These are phyloP conservation scores for Chrysanthemum seticuspe DNA, from an alignment of 129 eudicot genomes.

Conservation along the genomic window DNA sequence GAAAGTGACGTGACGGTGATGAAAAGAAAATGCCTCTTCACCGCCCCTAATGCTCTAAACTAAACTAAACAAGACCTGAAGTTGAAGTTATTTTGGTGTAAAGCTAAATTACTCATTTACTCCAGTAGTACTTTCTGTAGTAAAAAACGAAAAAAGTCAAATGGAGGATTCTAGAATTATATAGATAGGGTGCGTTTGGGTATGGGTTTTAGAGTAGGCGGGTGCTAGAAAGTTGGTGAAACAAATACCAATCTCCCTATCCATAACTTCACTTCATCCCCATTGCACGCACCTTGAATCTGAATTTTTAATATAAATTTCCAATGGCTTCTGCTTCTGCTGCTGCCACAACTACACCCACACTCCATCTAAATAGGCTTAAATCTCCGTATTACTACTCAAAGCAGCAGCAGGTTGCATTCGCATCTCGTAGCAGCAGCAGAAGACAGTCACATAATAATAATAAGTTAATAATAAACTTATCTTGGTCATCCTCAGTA, in stretches of 20 bases:
- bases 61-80: no score
- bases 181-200: no score
- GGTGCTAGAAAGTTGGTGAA: no score
- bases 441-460: neutral
- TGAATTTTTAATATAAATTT: neutral
- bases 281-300: neutral
- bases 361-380: constrained; percentile 12
- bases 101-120: no score
- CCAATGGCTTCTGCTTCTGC: constrained; percentile 22
- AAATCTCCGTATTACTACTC: neutral
- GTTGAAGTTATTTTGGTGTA: no score
- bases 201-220: no score
- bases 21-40: no score
- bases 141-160: no score
- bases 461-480: neutral
- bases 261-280: constrained; percentile 21
- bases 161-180: no score
- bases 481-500: neutral
- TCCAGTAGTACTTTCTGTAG: no score
- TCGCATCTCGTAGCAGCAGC: neutral
- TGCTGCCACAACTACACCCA: neutral
- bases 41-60: no score
- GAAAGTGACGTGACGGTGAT: no score
- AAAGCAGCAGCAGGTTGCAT: constrained; percentile 11
- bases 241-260: constrained; percentile 19